Evolutionary conservation across 169 alveolate genomes (phyloP), one percentile per base, ranked within the genome.

Genomic region (Plasmodium ovale): DNA sequence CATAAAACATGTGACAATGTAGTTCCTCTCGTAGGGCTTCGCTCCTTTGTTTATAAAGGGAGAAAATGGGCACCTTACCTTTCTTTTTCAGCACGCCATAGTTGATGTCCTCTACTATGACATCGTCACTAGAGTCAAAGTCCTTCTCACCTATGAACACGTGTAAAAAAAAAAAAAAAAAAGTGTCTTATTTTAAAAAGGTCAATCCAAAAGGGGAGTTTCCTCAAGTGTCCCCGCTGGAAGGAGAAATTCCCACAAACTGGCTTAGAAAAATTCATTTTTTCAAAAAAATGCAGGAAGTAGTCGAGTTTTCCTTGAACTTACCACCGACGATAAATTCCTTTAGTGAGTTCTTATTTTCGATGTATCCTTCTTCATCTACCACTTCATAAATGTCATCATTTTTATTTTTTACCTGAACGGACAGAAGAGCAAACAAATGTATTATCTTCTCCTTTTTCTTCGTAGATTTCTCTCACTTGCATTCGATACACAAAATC

Each of bases 121-220:
- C 87, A 25, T 84, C 91, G 56, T 84, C 91, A 37, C 91, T 84
- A 10, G 91, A 84, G 37, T 84, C 91, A 21, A 68, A 84, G 9
- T 84, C 85, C 33, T 84, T 79, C 4, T 79, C 89, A 16, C 69
- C 89, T 79, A 39, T 23, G 33, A 60, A 59, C 6, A 25, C n/a
- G 14, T 27, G 42, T 10, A 6, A 1, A 65, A 58, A 10, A 58
- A 58, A 1, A 58, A 58, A 58, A 51, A 31, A 19, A 47, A 35
- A 7, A 27, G 39, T 4, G 2, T 42, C 14, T 27, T 56, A 19
- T 3, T 16, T 14, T 21, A 5, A 3, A 1, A 7, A 33, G 2
- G 21, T 1, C 6, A 0, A 44, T 6, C 0, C 2, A 71, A 14
- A 19, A 21, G n/a, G 12, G 14, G 14, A 64, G 0, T 33, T 33